These are phyloP conservation scores for Boletus bicolor DNA, from an alignment of 768 basidiomycete species.

Conservation along the genomic window DNA sequence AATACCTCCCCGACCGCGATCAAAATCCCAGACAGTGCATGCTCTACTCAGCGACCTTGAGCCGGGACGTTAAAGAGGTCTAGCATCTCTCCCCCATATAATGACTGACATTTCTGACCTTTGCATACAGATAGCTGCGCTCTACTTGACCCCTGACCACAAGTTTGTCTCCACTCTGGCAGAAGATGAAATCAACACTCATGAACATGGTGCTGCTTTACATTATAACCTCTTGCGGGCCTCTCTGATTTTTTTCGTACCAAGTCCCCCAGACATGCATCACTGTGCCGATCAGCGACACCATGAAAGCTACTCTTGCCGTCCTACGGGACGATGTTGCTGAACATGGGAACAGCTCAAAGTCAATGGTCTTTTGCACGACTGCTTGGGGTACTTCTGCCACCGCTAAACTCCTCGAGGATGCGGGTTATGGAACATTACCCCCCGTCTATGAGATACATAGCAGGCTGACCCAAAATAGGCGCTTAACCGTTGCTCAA, in stretches of 20 bases:
- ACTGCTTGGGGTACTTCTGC: constrained; percentile 58
- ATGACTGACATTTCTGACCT: background rate
- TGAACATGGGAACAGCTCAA: constrained; percentile 31
- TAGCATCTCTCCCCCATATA: constrained; percentile 4
- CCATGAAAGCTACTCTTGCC: constrained; percentile 40
- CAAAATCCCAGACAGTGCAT: constrained; percentile 60
- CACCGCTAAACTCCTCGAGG: constrained; percentile 34
- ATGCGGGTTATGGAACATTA: constrained; percentile 25
- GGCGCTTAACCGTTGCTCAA: constrained; percentile 48
- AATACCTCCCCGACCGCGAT: constrained; percentile 38
- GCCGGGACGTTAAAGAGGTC: constrained; percentile 59
- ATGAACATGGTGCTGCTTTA: constrained; percentile 48
- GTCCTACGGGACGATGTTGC: constrained; percentile 37
- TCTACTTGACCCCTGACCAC: constrained; percentile 28
- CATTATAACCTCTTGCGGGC: background rate
- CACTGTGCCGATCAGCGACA: constrained; percentile 40
- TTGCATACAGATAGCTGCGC: constrained; percentile 21
- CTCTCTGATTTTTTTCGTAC: background rate
- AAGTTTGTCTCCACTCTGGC: constrained; percentile 57
- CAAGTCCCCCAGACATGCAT: constrained; percentile 46
- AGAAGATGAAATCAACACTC: constrained; percentile 56
- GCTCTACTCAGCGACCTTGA: constrained; percentile 74
- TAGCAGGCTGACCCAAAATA: constrained; percentile 49
- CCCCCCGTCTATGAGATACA: constrained; percentile 54
- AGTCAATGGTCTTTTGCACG: constrained; percentile 63